A percentile compares a stretch with the other conserved stretches of the same genome.
phyloP scores from a whole-genome alignment of 257 asterid species.

The Rubia yunnanensis region DNA sequence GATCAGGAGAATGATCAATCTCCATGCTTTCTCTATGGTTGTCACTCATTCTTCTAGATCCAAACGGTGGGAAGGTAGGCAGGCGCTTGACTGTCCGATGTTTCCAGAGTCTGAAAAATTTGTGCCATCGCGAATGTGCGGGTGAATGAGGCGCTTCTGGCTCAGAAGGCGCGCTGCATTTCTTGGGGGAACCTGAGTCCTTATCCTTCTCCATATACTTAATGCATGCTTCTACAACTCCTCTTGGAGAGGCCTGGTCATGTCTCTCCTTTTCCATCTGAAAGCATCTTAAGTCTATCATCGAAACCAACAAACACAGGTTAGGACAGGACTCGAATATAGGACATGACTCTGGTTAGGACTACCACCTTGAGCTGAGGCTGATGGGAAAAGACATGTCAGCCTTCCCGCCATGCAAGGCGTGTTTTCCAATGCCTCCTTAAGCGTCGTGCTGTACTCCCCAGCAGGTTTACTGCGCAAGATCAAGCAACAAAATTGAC shows the following conservation, averaged over 20 bases:
- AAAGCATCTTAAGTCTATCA: slow-evolving; percentile 35
- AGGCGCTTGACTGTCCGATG: slow-evolving; percentile 23
- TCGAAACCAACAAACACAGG: not conserved
- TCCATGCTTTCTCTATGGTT: slow-evolving; percentile 21
- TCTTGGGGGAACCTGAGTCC: slow-evolving; percentile 9
- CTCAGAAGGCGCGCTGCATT: not conserved
- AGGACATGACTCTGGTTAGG: not conserved
- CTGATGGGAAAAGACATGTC: slow-evolving; percentile 22
- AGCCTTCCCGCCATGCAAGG: slow-evolving; percentile 17
- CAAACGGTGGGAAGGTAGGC: slow-evolving; percentile 35
- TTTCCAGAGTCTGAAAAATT: slow-evolving; percentile 39
- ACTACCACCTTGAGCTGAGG: slow-evolving; percentile 55
- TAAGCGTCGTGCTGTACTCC: not conserved
- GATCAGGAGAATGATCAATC: slow-evolving; percentile 8
- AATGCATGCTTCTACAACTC: slow-evolving; percentile 24
- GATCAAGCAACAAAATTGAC: not conserved
- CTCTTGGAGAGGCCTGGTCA: slow-evolving; percentile 24
- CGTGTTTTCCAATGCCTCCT: slow-evolving; percentile 1
- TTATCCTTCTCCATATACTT: slow-evolving; percentile 12
- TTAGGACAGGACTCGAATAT: not conserved
- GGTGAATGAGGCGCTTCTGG: slow-evolving; percentile 6
- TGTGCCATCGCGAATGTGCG: slow-evolving; percentile 33
- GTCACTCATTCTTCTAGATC: slow-evolving; percentile 28
- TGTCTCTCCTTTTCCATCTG: slow-evolving; percentile 24
- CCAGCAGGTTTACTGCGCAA: slow-evolving; percentile 19